Evolutionary conservation across 2,329 filamentous ascomycete genomes (phyloP).

Genomic region (Scopulariopsis brevicaulis): DNA sequence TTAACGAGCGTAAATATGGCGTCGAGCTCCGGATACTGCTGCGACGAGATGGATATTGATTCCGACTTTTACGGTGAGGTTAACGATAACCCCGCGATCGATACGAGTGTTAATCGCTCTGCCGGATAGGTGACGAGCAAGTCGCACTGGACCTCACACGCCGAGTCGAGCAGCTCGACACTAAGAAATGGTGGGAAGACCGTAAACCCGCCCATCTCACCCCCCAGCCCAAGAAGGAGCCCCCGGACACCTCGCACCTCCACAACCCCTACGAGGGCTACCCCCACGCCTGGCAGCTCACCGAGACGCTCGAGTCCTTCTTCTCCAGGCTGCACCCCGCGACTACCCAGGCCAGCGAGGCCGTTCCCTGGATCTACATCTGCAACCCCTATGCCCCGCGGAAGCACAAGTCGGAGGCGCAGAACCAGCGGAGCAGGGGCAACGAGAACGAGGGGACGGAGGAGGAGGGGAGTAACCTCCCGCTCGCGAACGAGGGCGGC

Average conservation of each 20-base stretch:
- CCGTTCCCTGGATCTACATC: constrained; percentile 61
- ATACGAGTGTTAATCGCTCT: background rate
- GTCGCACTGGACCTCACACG: constrained; percentile 33
- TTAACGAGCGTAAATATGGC: background rate
- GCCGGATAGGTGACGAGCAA: constrained; percentile 40
- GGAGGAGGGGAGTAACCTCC: constrained; percentile 30
- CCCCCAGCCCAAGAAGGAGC: constrained; percentile 2
- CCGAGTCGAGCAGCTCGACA: constrained; percentile 38
- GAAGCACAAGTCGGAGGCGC: constrained; percentile 17
- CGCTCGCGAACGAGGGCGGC: constrained; percentile 40
- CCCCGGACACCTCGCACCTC: constrained; percentile 17
- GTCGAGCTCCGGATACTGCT: constrained; percentile 6
- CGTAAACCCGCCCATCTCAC: constrained; percentile 9
- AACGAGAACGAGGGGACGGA: constrained; percentile 38
- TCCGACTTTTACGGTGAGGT: constrained; percentile 12
- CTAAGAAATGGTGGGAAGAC: constrained; percentile 34
- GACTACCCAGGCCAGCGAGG: constrained; percentile 34
- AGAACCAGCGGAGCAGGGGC: constrained; percentile 25
- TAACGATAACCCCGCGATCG: background rate
- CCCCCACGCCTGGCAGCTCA: constrained; percentile 47
- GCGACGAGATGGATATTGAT: constrained; percentile 3
- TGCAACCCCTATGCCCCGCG: constrained; percentile 47
- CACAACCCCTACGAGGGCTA: constrained; percentile 50
- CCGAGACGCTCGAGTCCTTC: constrained; percentile 55
- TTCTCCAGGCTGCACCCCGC: constrained; percentile 56